Base-by-base conservation (phyloP, 2,329 filamentous ascomycete genomes). In the Colletotrichum tropicicola region DNA sequence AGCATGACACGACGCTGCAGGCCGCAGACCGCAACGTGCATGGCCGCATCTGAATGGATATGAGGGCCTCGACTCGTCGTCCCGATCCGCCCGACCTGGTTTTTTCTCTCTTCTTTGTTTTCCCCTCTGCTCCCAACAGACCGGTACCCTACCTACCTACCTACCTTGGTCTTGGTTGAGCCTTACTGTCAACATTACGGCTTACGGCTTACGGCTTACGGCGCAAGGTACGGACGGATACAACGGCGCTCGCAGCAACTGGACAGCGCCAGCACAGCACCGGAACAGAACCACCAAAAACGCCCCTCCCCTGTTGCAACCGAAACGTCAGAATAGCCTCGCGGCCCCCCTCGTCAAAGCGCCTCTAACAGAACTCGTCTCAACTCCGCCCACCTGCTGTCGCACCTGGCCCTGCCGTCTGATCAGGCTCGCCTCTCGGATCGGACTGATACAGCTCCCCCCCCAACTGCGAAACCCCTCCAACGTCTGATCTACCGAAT, bases 311-410 rank as follows among this genome's bases (percentile, higher is more conserved):
- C 73, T 78, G 75, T 73, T 71, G 30, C 65, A 70, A 69, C 66
- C 76, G 77, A 79, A 79, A 79, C 77, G 72, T 68, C 74, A 74
- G 67, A 69, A 72, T 72, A 72, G 72, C 72, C 71, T 71, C 69
- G 69, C 68, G 62, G 57, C 71, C 74, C 68, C 43, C 77, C 74
- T 73, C 71, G 75, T 75, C 78, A 75, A 79, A 78, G 77, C 78
- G 73, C 74, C 78, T 80, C 79, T 80, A 77, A 83, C 80, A 77
- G 60, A 63, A 62, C 70, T 73, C 77, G 80, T 82, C 80, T 82
- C 81, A 80, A 79, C 75, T 72, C 67, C 48, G 68, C 68, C 71
- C 70, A 69, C 67, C 67, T 55, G 63, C 69, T 70, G 60, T 68
- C 68, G 71, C 70, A 70, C 67, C 64, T 67, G 67, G 65, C 63